Base-by-base conservation (phyloP, 768 basidiomycete species). In the Xerocomellus amylosporus region DNA sequence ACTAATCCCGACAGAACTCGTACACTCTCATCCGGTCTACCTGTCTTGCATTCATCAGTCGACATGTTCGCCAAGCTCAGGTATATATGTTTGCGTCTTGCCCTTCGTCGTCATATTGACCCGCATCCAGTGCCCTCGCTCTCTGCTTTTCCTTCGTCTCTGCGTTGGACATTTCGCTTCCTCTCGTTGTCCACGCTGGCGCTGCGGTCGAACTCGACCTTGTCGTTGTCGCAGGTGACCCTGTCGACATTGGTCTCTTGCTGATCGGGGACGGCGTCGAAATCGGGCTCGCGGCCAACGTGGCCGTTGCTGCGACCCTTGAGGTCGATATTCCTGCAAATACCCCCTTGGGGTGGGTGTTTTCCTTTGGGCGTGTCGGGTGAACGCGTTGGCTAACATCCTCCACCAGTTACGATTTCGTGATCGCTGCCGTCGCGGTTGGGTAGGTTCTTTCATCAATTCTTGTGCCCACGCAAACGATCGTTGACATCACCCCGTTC, bases 31-130 rank as follows among this genome's bases (percentile, higher is more conserved):
- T 33, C 33, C 33, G 5, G 13, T 17, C 30, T 12, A 36, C 33
- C 15, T 10, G 17, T 17, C 31, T 22, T 3, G 2, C 14, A 12
- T 36, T 22, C 15, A 17, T 12, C 22, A 5, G 3, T 12, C 15
- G 6, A 33, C 22, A 53, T 53, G 52, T 33, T 52, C 10, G n/a
- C 37, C 36, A 44, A 55, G 19, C 43, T 46, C 26, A n/a, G 52
- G 54, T 55, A 46, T 22, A 14, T 40, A 34, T 28, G 2, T 22
- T 19, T 26, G 17, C 6, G 4, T 30, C 41, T 19, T 5, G 2
- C 20, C 15, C 6, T 17, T 22, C 12, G 3, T 39, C 8, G 13
- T 19, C 24, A 17, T 1, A 17, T 44, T 55, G 37, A 46, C 26
- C 5, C 7, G 2, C 15, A 33, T 14, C 2, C 22, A 55, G 52